Conservation (phyloP, 768 basidiomycete genomes). For the Phaeotremella skinneri region DNA sequence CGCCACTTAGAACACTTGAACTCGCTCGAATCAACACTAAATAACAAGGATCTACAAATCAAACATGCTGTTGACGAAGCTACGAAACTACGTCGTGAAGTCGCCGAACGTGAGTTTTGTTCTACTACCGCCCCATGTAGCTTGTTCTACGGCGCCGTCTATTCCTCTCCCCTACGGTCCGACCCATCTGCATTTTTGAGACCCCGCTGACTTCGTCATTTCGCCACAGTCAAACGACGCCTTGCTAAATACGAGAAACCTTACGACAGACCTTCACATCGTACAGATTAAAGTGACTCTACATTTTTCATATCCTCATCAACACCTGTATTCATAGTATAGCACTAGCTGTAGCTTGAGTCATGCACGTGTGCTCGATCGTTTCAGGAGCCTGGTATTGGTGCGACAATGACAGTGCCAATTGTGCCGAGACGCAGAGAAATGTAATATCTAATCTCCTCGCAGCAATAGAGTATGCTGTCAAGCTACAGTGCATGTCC, state of each 20-base stretch:
- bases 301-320: too few species aligned
- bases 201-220: not conserved
- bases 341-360: too few species aligned
- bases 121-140: too few species aligned
- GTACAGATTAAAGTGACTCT: too few species aligned
- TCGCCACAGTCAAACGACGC: conserved; percentile 16
- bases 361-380: too few species aligned
- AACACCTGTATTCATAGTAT: too few species aligned
- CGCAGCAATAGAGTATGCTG: too few species aligned
- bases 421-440: too few species aligned
- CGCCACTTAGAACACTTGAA: conserved; percentile 36
- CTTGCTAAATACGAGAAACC: conserved; percentile 30
- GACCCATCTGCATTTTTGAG: not conserved
- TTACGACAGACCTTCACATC: conserved; percentile 3
- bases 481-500: too few species aligned
- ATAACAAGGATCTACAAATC: conserved; percentile 38
- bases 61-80: conserved; percentile 38
- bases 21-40: conserved; percentile 31
- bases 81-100: conserved; percentile 26
- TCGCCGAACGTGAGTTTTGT: conserved; percentile 32
- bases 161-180: not conserved
- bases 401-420: too few species aligned
- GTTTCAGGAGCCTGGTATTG: too few species aligned
- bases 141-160: not conserved
- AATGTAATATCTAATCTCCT: too few species aligned